Percentiles rank a stretch among this genome's conserved stretches.
phyloP scores from a whole-genome alignment of 1,284 basidiomycete species.

The Cystobasidium pallidum region DNA sequence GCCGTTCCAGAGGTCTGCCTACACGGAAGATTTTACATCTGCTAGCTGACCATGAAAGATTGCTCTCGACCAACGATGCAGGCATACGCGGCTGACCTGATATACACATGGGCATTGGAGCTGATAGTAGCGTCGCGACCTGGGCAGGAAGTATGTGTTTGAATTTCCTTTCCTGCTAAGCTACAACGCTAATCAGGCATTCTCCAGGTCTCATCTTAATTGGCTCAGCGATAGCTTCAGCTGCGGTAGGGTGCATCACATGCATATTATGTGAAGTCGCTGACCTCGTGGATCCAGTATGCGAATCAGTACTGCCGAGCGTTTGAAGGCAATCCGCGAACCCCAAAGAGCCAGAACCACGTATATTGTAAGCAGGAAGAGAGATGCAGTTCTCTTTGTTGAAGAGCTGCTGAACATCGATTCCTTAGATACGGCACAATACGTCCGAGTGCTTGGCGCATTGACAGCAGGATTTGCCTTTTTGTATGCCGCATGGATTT shows the following conservation, averaged over 20 bases:
- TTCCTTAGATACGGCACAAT: conserved; percentile 12
- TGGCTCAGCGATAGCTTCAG: conserved; percentile 1
- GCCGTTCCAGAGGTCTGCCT: background rate
- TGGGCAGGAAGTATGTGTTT: conserved; percentile 8
- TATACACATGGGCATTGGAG: conserved; percentile 18
- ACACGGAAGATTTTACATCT: background rate
- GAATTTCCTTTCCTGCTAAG: background rate
- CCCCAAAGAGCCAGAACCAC: conserved; percentile 18
- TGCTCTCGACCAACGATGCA: background rate
- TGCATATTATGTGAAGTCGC: background rate
- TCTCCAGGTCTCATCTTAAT: background rate
- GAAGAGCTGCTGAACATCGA: background rate
- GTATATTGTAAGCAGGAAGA: conserved; percentile 3
- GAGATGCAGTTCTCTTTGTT: background rate
- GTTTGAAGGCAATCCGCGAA: conserved; percentile 5
- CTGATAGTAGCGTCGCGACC: conserved; percentile 24
- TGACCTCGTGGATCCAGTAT: background rate
- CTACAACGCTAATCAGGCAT: background rate
- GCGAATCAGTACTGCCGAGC: conserved; percentile 18
- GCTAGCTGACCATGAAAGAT: background rate
- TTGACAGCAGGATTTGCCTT: conserved; percentile 18
- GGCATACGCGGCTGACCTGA: background rate
- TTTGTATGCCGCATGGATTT: conserved; percentile 11
- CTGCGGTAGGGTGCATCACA: background rate
- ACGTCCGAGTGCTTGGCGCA: conserved; percentile 17